Percentiles rank a stretch among this genome's conserved stretches.
phyloP scores from a whole-genome alignment of 306 rosid genomes.

The Cucurbita ficifolia region DNA sequence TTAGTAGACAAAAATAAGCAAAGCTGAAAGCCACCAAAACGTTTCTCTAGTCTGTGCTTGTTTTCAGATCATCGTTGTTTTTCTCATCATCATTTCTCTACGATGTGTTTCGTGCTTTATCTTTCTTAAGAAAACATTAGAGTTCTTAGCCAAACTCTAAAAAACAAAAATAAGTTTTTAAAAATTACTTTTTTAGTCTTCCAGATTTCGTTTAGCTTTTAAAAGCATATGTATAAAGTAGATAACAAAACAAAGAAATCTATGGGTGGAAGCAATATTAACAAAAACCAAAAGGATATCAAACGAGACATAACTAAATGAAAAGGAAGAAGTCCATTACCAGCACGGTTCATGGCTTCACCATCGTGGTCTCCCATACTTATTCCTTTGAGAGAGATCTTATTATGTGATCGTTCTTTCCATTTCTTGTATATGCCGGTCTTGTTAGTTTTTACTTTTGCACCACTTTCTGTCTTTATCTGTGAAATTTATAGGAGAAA shows the following conservation, averaged over 20 bases:
- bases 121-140: too few species aligned
- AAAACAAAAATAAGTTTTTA: too few species aligned
- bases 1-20: background rate
- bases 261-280: too few species aligned
- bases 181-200: too few species aligned
- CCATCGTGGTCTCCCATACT: slow-evolving; percentile 33
- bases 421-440: slow-evolving; percentile 85
- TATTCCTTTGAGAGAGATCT: slow-evolving; percentile 40
- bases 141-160: too few species aligned
- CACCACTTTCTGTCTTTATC: slow-evolving; percentile 89
- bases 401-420: slow-evolving; percentile 65
- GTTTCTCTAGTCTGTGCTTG: background rate
- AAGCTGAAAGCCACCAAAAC: background rate
- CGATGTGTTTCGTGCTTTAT: too few species aligned
- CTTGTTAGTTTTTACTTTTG: slow-evolving; percentile 59
- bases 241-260: too few species aligned
- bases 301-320: background rate
- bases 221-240: too few species aligned
- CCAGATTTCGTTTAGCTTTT: too few species aligned
- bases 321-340: slow-evolving; percentile 20
- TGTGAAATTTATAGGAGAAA: slow-evolving; percentile 14
- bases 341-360: slow-evolving; percentile 24
- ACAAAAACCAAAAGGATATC: too few species aligned
- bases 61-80: too few species aligned
- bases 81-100: too few species aligned